These are phyloP conservation scores for Nicotiana sylvestris DNA, from an alignment of 257 asterid species.

Conservation along the genomic window DNA sequence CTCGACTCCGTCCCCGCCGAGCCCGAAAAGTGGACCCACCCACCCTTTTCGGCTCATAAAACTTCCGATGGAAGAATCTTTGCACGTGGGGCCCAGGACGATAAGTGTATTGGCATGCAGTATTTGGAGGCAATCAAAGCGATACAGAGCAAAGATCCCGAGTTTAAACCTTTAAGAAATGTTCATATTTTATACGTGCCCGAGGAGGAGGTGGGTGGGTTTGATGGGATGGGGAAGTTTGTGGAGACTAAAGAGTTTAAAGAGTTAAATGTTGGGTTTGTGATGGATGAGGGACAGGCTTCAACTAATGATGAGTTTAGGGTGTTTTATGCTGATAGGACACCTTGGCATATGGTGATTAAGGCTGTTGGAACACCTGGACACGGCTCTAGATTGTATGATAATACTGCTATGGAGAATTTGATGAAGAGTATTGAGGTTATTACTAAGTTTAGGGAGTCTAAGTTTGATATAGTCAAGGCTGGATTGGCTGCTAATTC, in stretches of 20 bases:
- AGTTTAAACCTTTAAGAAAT: slow-evolving; percentile 44
- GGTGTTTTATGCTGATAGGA: slow-evolving; percentile 80
- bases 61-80: slow-evolving; percentile 56
- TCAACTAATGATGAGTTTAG: slow-evolving; percentile 72
- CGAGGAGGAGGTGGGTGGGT: slow-evolving; percentile 84
- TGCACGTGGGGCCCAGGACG: slow-evolving; percentile 97
- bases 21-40: slow-evolving; percentile 67
- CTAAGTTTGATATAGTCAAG: slow-evolving; percentile 63
- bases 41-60: slow-evolving; percentile 69
- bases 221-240: slow-evolving; percentile 81
- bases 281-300: slow-evolving; percentile 94
- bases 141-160: background rate
- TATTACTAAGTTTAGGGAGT: slow-evolving; percentile 70
- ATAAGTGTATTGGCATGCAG: slow-evolving; percentile 80
- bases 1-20: slow-evolving; percentile 95
- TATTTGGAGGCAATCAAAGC: slow-evolving; percentile 64
- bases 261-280: slow-evolving; percentile 66
- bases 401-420: slow-evolving; percentile 78
- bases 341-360: slow-evolving; percentile 84
- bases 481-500: slow-evolving; percentile 70
- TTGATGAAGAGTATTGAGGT: slow-evolving; percentile 82
- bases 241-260: slow-evolving; percentile 47
- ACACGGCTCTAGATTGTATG: slow-evolving; percentile 84
- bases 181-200: slow-evolving; percentile 74
- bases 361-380: slow-evolving; percentile 71